Evolutionary conservation across 306 rosid genomes (phyloP).

Genomic region (Glycine tomentella): DNA sequence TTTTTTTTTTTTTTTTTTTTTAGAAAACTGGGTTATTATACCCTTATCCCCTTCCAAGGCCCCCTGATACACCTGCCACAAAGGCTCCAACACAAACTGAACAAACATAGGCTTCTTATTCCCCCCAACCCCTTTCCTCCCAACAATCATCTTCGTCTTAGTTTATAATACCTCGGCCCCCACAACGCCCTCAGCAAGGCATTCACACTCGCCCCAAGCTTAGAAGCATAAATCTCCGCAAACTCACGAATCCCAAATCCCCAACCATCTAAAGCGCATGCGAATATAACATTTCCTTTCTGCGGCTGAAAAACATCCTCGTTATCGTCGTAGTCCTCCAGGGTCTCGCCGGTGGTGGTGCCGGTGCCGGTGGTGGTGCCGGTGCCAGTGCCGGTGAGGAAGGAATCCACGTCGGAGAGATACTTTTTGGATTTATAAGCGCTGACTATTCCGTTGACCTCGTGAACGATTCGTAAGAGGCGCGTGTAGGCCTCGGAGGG

Average conservation of each 20-base stretch:
- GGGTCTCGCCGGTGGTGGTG: not conserved
- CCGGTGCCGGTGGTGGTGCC: too few species aligned
- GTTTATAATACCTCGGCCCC: conserved; percentile 76
- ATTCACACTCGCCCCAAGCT: conserved; percentile 70
- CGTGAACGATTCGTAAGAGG: conserved; percentile 70
- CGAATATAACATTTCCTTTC: conserved; percentile 86
- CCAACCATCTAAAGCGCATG: conserved; percentile 92
- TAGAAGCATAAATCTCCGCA: conserved; percentile 74
- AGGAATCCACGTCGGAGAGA: conserved; percentile 75
- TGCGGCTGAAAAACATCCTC: conserved; percentile 87
- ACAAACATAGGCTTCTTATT: conserved; percentile 84
- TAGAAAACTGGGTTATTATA: too few species aligned
- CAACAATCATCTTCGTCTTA: conserved; percentile 78
- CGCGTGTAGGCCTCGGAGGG: conserved; percentile 81
- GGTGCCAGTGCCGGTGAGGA: too few species aligned
- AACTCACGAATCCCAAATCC: conserved; percentile 77
- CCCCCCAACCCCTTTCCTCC: conserved; percentile 68
- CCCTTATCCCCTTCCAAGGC: conserved; percentile 61
- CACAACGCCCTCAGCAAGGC: conserved; percentile 73
- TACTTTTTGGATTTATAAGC: conserved; percentile 79
- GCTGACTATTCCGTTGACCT: conserved; percentile 86
- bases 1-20: too few species aligned
- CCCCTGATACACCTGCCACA: conserved; percentile 82
- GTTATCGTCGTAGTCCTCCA: conserved; percentile 63
- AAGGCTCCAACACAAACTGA: conserved; percentile 83